A percentile compares a stretch with the other conserved stretches of the same genome.
Evolutionary conservation across 352 stramenopile genomes (phyloP).

Genomic region (Phytopythium boreale): DNA sequence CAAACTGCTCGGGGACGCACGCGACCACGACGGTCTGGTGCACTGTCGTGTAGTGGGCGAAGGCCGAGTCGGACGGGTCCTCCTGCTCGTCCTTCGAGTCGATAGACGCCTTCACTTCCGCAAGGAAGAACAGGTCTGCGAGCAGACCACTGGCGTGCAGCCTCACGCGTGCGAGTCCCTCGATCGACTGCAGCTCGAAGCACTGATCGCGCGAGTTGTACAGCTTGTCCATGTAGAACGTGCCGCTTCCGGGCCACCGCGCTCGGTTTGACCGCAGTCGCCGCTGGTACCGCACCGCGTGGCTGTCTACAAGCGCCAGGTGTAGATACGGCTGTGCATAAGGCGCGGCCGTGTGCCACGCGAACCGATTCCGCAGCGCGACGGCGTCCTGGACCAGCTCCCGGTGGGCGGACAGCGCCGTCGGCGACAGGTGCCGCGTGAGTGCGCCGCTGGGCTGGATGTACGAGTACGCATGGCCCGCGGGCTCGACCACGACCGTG

Average conservation of each 20-base stretch:
- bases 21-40: slow-evolving; percentile 38
- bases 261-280: slow-evolving; percentile 16
- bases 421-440: slow-evolving; percentile 59
- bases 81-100: slow-evolving; percentile 10
- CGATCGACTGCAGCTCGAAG: slow-evolving; percentile 66
- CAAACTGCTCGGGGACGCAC: slow-evolving; percentile 30
- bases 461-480: slow-evolving; percentile 58
- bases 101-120: slow-evolving; percentile 31
- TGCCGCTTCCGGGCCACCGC: slow-evolving; percentile 25
- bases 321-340: slow-evolving; percentile 43
- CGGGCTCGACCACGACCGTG: slow-evolving; percentile 56
- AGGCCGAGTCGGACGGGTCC: background rate
- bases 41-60: slow-evolving; percentile 40
- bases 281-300: slow-evolving; percentile 16
- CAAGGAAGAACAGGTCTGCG: slow-evolving; percentile 30
- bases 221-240: slow-evolving; percentile 22
- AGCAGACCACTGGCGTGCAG: slow-evolving; percentile 35
- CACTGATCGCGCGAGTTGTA: slow-evolving; percentile 26
- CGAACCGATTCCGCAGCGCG: slow-evolving; percentile 53
- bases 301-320: slow-evolving; percentile 12
- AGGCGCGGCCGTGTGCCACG: slow-evolving; percentile 13
- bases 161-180: slow-evolving; percentile 46
- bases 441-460: slow-evolving; percentile 40
- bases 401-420: slow-evolving; percentile 42
- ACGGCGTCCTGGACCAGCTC: slow-evolving; percentile 38